These are phyloP conservation scores for Pelargonium nanum DNA, from an alignment of 345 rosid genomes.

Conservation along the genomic window DNA sequence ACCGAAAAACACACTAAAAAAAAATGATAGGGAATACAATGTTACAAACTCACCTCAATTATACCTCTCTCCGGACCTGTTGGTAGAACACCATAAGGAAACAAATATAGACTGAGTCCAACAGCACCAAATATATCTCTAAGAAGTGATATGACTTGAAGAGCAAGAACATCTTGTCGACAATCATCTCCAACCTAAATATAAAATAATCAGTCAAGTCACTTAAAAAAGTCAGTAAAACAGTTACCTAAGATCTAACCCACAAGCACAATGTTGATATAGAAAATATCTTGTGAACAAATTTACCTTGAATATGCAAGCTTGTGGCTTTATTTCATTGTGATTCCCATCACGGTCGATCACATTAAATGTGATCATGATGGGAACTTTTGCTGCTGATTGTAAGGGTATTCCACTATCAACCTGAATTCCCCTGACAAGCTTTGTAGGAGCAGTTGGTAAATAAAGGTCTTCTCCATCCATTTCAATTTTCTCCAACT, in stretches of 20 bases:
- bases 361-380: slow-evolving; percentile 87
- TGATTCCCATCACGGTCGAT: slow-evolving; percentile 68
- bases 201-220: slow-evolving; percentile 10
- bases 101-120: slow-evolving; percentile 76
- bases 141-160: slow-evolving; percentile 91
- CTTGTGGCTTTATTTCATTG: slow-evolving; percentile 62
- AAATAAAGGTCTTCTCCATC: slow-evolving; percentile 82
- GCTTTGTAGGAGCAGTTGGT: slow-evolving; percentile 88
- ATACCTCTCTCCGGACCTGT: slow-evolving; percentile 95
- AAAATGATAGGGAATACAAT: too few species aligned
- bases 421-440: slow-evolving; percentile 75
- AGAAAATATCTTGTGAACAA: neutral
- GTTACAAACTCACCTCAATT: slow-evolving; percentile 56
- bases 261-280: neutral
- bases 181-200: slow-evolving; percentile 99
- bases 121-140: slow-evolving; percentile 84
- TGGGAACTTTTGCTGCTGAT: slow-evolving; percentile 98
- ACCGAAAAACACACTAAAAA: neutral
- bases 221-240: slow-evolving; percentile 1
- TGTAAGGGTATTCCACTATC: slow-evolving; percentile 99
- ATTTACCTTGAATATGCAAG: slow-evolving; percentile 94
- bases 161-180: slow-evolving; percentile 98
- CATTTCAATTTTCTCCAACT: slow-evolving; percentile 86
- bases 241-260: neutral
- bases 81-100: slow-evolving; percentile 98